These are phyloP conservation scores for Physcomitrium patens DNA, from an alignment of 225 moss, liverwort and hornwort species.

Conservation along the genomic window DNA sequence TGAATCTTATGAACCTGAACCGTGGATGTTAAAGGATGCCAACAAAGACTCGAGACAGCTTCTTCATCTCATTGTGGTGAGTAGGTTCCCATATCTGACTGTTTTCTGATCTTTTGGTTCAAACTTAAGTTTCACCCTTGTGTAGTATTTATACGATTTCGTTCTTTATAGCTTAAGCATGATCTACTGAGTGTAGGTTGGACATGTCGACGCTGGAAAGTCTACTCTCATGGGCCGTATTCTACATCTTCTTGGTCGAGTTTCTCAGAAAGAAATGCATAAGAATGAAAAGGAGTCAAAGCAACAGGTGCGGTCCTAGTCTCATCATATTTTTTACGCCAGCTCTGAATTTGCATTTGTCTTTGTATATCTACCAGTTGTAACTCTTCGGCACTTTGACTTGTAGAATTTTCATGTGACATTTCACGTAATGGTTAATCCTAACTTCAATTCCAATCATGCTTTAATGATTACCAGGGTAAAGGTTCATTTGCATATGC, in stretches of 20 bases:
- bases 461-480: conserved; percentile 56
- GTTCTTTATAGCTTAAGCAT: conserved; percentile 16
- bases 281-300: conserved; percentile 94
- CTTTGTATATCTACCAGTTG: not conserved
- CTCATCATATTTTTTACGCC: not conserved
- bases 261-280: conserved; percentile 93
- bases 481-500: conserved; percentile 98
- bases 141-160: conserved; percentile 6
- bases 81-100: conserved; percentile 29
- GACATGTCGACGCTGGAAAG: conserved; percentile 98
- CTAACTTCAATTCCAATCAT: conserved; percentile 24
- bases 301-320: conserved; percentile 64
- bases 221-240: conserved; percentile 96
- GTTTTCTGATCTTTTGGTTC: conserved; percentile 4
- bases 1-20: conserved; percentile 71
- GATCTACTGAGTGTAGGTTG: conserved; percentile 60
- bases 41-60: conserved; percentile 68
- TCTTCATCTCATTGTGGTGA: conserved; percentile 92
- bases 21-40: conserved; percentile 79
- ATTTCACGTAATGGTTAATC: not conserved
- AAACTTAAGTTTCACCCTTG: not conserved
- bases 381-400: not conserved
- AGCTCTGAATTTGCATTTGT: not conserved
- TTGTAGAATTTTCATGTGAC: not conserved
- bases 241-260: conserved; percentile 87